These are phyloP conservation scores for Penicillium corylophilum DNA, from an alignment of 2,329 filamentous ascomycete species.

Conservation along the genomic window DNA sequence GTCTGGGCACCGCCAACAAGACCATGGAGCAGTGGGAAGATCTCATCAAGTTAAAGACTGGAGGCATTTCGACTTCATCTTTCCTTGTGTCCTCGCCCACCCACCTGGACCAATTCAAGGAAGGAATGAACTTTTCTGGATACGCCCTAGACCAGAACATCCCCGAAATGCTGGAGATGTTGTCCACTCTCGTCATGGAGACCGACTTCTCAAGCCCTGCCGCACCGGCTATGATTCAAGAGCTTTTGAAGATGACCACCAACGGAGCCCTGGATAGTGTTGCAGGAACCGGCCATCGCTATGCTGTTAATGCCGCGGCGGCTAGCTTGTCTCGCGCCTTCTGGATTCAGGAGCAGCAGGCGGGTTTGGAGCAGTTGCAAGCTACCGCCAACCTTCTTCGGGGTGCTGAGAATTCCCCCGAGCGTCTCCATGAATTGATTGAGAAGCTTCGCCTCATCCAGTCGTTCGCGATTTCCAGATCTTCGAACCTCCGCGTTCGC, in stretches of 20 bases:
- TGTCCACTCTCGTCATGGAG: slow-evolving; percentile 76
- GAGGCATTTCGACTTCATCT: slow-evolving; percentile 81
- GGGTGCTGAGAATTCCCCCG: slow-evolving; percentile 67
- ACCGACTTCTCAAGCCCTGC: slow-evolving; percentile 86
- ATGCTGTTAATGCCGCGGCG: slow-evolving; percentile 79
- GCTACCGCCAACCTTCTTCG: slow-evolving; percentile 69
- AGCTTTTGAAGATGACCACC: slow-evolving; percentile 80
- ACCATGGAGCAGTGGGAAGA: slow-evolving; percentile 95
- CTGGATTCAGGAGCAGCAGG: slow-evolving; percentile 77
- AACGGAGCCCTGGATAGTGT: slow-evolving; percentile 91
- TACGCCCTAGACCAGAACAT: slow-evolving; percentile 89
- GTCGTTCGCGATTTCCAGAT: slow-evolving; percentile 67
- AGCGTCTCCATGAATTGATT: slow-evolving; percentile 73
- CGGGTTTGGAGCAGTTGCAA: slow-evolving; percentile 86
- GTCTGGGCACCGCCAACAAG: slow-evolving; percentile 82
- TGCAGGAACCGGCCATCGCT: slow-evolving; percentile 84
- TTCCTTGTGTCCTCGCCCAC: slow-evolving; percentile 76
- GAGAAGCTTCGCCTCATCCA: slow-evolving; percentile 84
- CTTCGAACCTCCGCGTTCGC: slow-evolving; percentile 70
- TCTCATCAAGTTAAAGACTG: slow-evolving; percentile 92
- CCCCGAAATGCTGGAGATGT: slow-evolving; percentile 82
- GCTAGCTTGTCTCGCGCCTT: slow-evolving; percentile 72
- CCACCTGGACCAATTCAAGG: slow-evolving; percentile 67
- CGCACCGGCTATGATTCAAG: slow-evolving; percentile 76
- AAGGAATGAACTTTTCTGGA: slow-evolving; percentile 81